Evolutionary conservation across 768 basidiomycete genomes (phyloP).

Genomic region (Auricularia sp.): DNA sequence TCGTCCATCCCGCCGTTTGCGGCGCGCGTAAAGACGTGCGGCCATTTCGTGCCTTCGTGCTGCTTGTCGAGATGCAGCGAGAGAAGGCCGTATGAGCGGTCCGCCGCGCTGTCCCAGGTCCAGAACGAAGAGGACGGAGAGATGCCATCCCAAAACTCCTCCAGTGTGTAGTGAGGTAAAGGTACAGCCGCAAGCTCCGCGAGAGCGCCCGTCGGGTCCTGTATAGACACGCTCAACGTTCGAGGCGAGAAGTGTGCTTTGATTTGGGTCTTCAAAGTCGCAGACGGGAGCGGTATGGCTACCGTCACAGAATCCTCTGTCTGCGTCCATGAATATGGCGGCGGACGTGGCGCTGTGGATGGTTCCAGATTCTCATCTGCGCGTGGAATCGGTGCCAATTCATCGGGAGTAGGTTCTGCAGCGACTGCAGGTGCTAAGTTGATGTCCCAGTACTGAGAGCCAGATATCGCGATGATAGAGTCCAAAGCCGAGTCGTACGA

Average conservation of each 20-base stretch:
- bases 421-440: conserved; percentile 20
- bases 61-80: conserved; percentile 81
- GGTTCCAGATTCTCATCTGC: conserved; percentile 44
- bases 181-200: conserved; percentile 19
- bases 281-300: conserved; percentile 71
- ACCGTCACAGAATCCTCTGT: conserved; percentile 73
- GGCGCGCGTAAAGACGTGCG: conserved; percentile 64
- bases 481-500: conserved; percentile 35
- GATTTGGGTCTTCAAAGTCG: conserved; percentile 52
- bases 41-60: conserved; percentile 76
- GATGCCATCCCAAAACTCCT: conserved; percentile 72
- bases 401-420: conserved; percentile 54
- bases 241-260: conserved; percentile 54
- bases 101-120: conserved; percentile 77
- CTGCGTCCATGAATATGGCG: conserved; percentile 92
- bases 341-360: conserved; percentile 36
- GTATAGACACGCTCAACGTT: conserved; percentile 56
- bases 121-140: conserved; percentile 74
- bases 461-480: conserved; percentile 48
- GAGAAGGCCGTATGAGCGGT: conserved; percentile 40
- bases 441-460: conserved; percentile 41
- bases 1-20: conserved; percentile 30
- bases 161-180: conserved; percentile 50
- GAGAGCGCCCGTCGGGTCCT: conserved; percentile 21
- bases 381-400: conserved; percentile 61